Percentiles rank a stretch among this genome's conserved stretches.
phyloP scores from a whole-genome alignment of 2,329 filamentous ascomycete genomes.

The Colletotrichum higginsianum region DNA sequence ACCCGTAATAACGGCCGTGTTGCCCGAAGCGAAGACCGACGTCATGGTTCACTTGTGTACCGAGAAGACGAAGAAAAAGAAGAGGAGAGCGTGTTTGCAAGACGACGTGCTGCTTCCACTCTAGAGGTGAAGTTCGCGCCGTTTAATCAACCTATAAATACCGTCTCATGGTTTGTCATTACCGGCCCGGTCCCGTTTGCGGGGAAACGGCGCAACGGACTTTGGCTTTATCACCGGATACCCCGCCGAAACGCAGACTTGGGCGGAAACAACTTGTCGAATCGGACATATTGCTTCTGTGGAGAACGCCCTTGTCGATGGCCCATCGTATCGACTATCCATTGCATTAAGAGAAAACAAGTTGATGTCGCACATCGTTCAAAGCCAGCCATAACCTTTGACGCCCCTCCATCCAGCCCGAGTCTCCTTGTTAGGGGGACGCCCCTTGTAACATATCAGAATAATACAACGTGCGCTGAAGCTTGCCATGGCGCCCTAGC shows the following conservation, averaged over 20 bases:
- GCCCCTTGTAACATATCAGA: neutral
- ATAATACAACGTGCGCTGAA: neutral
- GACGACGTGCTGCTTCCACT: too few relatives aligned
- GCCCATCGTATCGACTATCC: neutral
- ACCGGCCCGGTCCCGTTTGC: neutral
- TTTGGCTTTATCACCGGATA: neutral
- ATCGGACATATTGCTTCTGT: neutral
- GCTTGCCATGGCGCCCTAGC: neutral
- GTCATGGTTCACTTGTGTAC: neutral
- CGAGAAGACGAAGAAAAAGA: neutral
- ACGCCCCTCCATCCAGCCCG: conserved; percentile 1
- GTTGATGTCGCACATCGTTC: neutral
- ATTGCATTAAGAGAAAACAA: neutral
- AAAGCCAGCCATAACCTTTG: conserved; percentile 4
- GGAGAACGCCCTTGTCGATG: neutral
- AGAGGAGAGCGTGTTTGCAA: neutral
- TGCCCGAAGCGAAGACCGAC: conserved; percentile 43
- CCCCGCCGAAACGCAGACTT: neutral
- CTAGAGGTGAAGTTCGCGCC: neutral
- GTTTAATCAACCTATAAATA: neutral
- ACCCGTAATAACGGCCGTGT: conserved; percentile 83
- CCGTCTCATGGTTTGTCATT: neutral
- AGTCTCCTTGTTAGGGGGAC: neutral
- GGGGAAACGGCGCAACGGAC: conserved; percentile 14
- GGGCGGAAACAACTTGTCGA: neutral